These are phyloP conservation scores for Citrullus amarus DNA, from an alignment of 306 rosid genomes.

Conservation along the genomic window DNA sequence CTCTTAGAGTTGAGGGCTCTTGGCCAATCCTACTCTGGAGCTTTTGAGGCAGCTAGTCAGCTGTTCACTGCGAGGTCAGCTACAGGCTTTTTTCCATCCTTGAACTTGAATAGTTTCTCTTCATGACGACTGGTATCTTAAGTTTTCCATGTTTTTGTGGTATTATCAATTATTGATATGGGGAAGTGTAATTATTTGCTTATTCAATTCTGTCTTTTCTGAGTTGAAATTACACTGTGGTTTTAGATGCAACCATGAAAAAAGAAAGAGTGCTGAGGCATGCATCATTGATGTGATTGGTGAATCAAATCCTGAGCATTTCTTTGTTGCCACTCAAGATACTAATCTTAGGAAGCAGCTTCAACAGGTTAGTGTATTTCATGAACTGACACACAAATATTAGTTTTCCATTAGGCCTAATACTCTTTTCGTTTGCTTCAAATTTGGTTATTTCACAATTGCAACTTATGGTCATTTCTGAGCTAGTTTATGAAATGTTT, in stretches of 20 bases:
- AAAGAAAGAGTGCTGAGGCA: conserved; percentile 29
- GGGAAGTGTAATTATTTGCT: background rate
- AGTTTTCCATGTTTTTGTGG: background rate
- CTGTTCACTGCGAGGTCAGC: conserved; percentile 51
- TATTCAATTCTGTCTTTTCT: background rate
- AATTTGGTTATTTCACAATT: background rate
- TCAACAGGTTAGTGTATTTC: conserved; percentile 36
- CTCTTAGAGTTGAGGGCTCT: conserved; percentile 57
- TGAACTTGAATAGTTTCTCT: background rate
- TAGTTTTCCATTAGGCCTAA: background rate
- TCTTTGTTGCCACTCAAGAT: conserved; percentile 76
- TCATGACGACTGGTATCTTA: background rate
- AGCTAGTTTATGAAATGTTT: background rate
- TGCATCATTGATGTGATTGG: conserved; percentile 66
- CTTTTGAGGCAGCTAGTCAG: conserved; percentile 46
- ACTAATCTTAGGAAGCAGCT: conserved; percentile 39
- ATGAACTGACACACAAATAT: too few species aligned
- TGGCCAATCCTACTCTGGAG: conserved; percentile 35
- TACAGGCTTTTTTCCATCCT: background rate
- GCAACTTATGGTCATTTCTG: background rate
- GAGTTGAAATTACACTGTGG: conserved; percentile 7
- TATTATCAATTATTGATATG: background rate
- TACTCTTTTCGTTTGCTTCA: background rate
- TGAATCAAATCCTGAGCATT: conserved; percentile 57
- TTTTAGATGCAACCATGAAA: conserved; percentile 64